A percentile compares a stretch with the other conserved stretches of the same genome.
These are phyloP conservation scores for Chimonanthus salicifolius DNA, from an alignment of 164 flowering plant genomes.

Conservation along the genomic window DNA sequence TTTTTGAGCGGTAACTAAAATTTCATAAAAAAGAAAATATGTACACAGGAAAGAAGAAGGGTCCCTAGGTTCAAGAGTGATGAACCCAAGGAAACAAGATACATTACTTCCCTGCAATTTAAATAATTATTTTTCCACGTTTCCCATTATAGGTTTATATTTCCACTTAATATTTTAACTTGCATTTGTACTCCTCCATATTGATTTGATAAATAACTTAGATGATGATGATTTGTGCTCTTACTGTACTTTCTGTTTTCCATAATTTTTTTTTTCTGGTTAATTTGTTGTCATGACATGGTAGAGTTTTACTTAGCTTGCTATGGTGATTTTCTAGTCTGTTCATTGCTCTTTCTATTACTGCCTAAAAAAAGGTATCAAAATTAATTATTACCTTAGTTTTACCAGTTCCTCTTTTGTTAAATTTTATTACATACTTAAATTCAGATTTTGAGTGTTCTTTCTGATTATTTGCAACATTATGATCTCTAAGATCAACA, in stretches of 20 bases:
- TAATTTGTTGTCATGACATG: not conserved
- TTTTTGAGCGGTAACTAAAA: too few species aligned
- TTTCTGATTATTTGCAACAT: slow-evolving; percentile 5
- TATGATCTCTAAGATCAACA: slow-evolving; percentile 56
- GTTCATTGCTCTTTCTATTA: not conserved
- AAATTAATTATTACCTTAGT: not conserved
- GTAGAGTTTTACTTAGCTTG: not conserved
- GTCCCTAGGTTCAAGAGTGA: too few species aligned
- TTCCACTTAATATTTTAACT: too few species aligned
- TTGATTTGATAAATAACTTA: too few species aligned
- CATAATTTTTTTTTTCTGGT: not conserved
- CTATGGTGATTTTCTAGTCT: not conserved
- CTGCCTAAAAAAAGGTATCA: not conserved
- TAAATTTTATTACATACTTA: not conserved
- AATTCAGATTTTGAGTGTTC: not conserved
- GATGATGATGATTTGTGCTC: not conserved
- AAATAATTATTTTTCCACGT: not conserved
- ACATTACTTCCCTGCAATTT: not conserved
- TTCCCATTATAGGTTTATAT: not conserved
- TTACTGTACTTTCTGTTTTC: not conserved
- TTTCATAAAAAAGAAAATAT: too few species aligned
- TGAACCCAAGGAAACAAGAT: too few species aligned
- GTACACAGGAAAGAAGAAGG: too few species aligned
- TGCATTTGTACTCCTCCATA: not conserved
- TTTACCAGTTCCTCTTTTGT: not conserved